These are phyloP conservation scores for Stenogyne calaminthoides DNA, from an alignment of 305 asterid genomes.

Conservation along the genomic window DNA sequence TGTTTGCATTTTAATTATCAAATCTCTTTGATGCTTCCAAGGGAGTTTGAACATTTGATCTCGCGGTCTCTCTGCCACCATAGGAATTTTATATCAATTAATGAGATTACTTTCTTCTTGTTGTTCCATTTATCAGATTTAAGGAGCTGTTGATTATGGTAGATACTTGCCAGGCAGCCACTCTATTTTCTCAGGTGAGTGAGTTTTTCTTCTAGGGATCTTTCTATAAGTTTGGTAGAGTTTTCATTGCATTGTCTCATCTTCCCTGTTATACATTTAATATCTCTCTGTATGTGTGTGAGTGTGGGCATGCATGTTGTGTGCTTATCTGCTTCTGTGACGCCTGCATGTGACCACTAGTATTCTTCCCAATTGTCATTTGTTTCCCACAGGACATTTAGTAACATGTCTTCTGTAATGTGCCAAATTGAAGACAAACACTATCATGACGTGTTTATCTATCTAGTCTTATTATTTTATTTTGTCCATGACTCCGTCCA, in stretches of 20 bases:
- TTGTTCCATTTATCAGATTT: constrained; percentile 58
- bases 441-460: not conserved
- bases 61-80: not conserved
- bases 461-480: not conserved
- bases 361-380: not conserved
- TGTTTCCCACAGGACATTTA: not conserved
- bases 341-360: no score
- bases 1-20: not conserved
- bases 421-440: constrained; percentile 6
- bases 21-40: constrained; percentile 18
- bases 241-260: not conserved
- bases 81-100: not conserved
- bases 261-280: constrained; percentile 5
- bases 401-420: constrained; percentile 3
- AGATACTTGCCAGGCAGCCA: constrained; percentile 99
- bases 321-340: no score
- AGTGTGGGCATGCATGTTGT: not conserved
- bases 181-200: constrained; percentile 90
- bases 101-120: constrained; percentile 28
- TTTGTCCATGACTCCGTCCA: not conserved
- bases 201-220: constrained; percentile 18
- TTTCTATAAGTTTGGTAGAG: not conserved
- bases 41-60: constrained; percentile 4
- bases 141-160: constrained; percentile 98
- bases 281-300: not conserved